These are phyloP conservation scores for Trichoderma citrinoviride DNA, from an alignment of 2,329 filamentous ascomycete genomes.

Conservation along the genomic window DNA sequence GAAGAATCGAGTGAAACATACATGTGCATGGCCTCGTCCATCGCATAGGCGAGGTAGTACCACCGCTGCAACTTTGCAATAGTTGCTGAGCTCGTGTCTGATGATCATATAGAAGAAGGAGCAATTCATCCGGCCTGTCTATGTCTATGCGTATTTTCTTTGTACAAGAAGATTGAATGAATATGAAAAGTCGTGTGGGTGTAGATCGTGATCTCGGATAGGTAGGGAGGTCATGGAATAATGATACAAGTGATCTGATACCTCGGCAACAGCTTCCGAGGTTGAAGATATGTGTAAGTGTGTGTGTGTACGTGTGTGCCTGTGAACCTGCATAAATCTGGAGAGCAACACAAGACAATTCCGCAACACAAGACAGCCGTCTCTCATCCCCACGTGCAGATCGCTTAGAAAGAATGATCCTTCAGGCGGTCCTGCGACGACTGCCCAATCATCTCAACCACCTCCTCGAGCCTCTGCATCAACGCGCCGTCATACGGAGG, in stretches of 20 bases:
- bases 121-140: neutral
- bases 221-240: too few species aligned
- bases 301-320: too few species aligned
- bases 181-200: neutral
- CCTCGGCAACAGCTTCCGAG: too few species aligned
- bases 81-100: neutral
- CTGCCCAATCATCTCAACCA: constrained; percentile 24
- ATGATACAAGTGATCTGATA: too few species aligned
- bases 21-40: neutral
- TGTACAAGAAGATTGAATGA: neutral
- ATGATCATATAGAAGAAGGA: neutral
- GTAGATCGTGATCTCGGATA: too few species aligned
- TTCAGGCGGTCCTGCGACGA: constrained; percentile 20
- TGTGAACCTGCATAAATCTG: too few species aligned
- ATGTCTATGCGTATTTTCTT: neutral
- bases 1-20: constrained; percentile 13
- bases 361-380: too few species aligned
- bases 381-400: neutral
- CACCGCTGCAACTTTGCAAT: neutral
- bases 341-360: neutral
- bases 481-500: constrained; percentile 36
- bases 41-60: constrained; percentile 4
- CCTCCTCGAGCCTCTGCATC: constrained; percentile 30
- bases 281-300: too few species aligned
- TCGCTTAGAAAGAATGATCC: constrained; percentile 4